phyloP scores from a whole-genome alignment of 306 rosid species.

The Cyamopsis tetragonoloba region DNA sequence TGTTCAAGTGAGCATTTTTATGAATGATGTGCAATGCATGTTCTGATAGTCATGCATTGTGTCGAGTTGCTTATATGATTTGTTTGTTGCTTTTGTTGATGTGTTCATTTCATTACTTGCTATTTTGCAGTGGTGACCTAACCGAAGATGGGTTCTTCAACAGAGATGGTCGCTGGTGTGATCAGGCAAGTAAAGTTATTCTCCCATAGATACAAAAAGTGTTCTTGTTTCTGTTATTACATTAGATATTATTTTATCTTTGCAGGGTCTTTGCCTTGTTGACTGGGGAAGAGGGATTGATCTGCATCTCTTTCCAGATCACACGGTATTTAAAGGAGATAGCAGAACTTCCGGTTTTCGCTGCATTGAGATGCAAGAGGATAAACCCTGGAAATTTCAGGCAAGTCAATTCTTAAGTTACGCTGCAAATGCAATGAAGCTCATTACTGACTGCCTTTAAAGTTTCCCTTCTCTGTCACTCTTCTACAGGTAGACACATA shows the following conservation, averaged over 20 bases:
- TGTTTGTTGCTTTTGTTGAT: constrained; percentile 4
- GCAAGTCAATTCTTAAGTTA: constrained; percentile 36
- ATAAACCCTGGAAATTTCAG: constrained; percentile 86
- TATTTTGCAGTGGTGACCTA: constrained; percentile 51
- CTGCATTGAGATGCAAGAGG: constrained; percentile 84
- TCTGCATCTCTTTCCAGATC: constrained; percentile 67
- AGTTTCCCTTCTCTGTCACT: constrained; percentile 8
- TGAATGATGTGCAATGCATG: neutral
- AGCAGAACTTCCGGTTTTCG: constrained; percentile 91
- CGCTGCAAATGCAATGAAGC: neutral
- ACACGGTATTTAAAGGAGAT: constrained; percentile 65
- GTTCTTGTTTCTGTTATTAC: constrained; percentile 6
- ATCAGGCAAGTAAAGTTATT: constrained; percentile 70
- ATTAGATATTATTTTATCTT: constrained; percentile 18
- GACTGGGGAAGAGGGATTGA: constrained; percentile 99
- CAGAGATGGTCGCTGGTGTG: constrained; percentile 69
- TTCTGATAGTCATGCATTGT: neutral
- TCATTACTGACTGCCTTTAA: constrained; percentile 15
- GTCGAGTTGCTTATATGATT: constrained; percentile 1
- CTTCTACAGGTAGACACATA: constrained; percentile 70
- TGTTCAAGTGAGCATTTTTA: neutral
- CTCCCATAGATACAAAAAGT: neutral
- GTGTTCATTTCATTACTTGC: constrained; percentile 9
- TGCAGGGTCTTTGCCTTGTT: constrained; percentile 93
- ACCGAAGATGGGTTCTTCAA: constrained; percentile 54